Conservation (phyloP, 345 rosid genomes). For the Lepidium didymum region DNA sequence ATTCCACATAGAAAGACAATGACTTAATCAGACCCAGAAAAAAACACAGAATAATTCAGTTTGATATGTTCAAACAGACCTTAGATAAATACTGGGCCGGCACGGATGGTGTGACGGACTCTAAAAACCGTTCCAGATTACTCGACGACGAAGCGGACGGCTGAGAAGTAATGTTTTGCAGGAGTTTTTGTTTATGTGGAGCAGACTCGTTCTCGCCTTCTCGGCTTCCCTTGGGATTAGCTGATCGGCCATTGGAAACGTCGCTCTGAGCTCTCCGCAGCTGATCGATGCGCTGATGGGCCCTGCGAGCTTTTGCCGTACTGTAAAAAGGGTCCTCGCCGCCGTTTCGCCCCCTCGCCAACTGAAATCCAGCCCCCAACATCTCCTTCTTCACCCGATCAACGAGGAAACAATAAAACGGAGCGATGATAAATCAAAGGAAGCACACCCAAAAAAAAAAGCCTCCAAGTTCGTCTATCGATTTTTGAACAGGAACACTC, state of each 20-base stretch:
- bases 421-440: neutral
- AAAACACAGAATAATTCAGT: neutral
- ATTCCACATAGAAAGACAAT: neutral
- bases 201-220: constrained; percentile 18
- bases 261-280: constrained; percentile 39
- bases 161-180: neutral
- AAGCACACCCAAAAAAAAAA: neutral
- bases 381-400: constrained; percentile 21
- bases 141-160: constrained; percentile 22
- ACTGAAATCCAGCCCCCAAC: constrained; percentile 47
- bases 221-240: neutral
- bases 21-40: neutral
- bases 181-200: constrained; percentile 3
- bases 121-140: constrained; percentile 46
- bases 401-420: neutral
- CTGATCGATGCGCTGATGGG: constrained; percentile 32
- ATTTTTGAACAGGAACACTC: neutral
- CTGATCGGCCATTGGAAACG: constrained; percentile 24
- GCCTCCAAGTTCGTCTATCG: neutral
- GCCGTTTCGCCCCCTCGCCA: constrained; percentile 30
- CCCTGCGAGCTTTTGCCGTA: constrained; percentile 33
- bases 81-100: constrained; percentile 40
- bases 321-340: constrained; percentile 45
- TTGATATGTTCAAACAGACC: constrained; percentile 25
- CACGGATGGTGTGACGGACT: constrained; percentile 44